Percentiles rank a stretch among this genome's conserved stretches.
phyloP scores from a whole-genome alignment of 176 grass and related monocot species.

The Lolium perenne region DNA sequence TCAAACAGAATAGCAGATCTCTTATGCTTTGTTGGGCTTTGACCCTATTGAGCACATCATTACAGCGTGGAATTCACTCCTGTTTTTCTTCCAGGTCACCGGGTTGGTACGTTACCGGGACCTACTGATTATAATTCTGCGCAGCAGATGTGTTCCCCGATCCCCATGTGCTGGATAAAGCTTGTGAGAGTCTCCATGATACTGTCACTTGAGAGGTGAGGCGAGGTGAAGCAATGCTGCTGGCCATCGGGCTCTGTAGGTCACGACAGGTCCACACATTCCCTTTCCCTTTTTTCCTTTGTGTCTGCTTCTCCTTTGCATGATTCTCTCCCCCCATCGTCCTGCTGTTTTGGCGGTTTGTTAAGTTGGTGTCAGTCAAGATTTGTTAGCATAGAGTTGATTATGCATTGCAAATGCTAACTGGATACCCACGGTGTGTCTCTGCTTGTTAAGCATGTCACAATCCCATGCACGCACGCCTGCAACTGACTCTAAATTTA shows the following conservation, averaged over 20 bases:
- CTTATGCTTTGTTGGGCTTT: slow-evolving; percentile 24
- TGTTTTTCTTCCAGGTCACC: slow-evolving; percentile 26
- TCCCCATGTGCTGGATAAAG: slow-evolving; percentile 50
- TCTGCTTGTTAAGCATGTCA: not conserved
- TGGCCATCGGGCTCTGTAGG: slow-evolving; percentile 30
- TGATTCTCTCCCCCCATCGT: slow-evolving; percentile 46
- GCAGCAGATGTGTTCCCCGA: slow-evolving; percentile 37
- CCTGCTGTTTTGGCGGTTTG: slow-evolving; percentile 40
- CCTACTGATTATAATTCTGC: slow-evolving; percentile 27
- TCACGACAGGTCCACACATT: slow-evolving; percentile 48
- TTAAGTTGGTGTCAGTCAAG: slow-evolving; percentile 10
- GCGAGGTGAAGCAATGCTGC: slow-evolving; percentile 28
- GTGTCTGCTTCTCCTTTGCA: slow-evolving; percentile 55
- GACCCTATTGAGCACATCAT: slow-evolving; percentile 40
- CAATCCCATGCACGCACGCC: not conserved
- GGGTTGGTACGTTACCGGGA: slow-evolving; percentile 22
- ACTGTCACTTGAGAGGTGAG: slow-evolving; percentile 45
- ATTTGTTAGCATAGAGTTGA: slow-evolving; percentile 27
- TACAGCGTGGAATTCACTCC: slow-evolving; percentile 21
- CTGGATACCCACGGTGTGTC: not conserved
- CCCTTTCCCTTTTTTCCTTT: slow-evolving; percentile 62
- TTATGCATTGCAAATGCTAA: not conserved
- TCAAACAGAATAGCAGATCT: not conserved
- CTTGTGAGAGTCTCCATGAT: slow-evolving; percentile 42
- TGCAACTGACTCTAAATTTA: not conserved